phyloP scores from a whole-genome alignment of 1,284 basidiomycete genomes.

The Cutaneotrichosporon cutaneum region DNA sequence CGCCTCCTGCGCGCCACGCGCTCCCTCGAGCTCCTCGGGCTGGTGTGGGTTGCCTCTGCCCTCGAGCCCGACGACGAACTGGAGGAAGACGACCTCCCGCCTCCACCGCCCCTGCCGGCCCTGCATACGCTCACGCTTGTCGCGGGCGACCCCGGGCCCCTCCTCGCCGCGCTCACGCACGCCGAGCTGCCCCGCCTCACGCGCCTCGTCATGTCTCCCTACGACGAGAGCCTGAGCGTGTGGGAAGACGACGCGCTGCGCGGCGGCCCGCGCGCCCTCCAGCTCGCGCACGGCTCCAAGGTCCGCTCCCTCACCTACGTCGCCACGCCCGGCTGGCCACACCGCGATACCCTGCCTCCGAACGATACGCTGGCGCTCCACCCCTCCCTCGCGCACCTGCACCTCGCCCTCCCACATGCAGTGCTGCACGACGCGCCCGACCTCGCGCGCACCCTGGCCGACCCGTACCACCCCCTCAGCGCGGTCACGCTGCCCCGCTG shows the following conservation, averaged over 20 bases:
- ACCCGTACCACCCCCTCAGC: constrained; percentile 56
- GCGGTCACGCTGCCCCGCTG: constrained; percentile 65
- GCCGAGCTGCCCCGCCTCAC: constrained; percentile 65
- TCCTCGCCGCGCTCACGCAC: constrained; percentile 63
- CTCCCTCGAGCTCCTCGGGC: constrained; percentile 65
- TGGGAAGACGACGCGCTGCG: constrained; percentile 21
- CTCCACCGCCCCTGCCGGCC: constrained; percentile 54
- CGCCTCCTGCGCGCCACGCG: constrained; percentile 61
- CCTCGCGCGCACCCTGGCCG: constrained; percentile 10
- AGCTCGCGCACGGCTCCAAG: constrained; percentile 62
- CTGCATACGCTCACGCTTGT: constrained; percentile 66
- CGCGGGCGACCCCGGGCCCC: constrained; percentile 65
- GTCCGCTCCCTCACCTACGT: constrained; percentile 64
- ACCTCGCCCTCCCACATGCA: constrained; percentile 40
- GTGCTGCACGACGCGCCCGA: constrained; percentile 28
- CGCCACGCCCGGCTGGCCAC: constrained; percentile 63
- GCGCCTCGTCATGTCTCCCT: constrained; percentile 65
- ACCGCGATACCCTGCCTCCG: constrained; percentile 65
- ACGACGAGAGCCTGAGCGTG: not conserved
- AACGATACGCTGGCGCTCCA: constrained; percentile 31
- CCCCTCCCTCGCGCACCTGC: constrained; percentile 46
- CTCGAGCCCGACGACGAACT: constrained; percentile 8
- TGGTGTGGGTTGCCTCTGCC: constrained; percentile 59
- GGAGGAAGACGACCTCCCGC: constrained; percentile 3
- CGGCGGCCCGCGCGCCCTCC: constrained; percentile 62